Percentiles rank a stretch among this genome's conserved stretches.
Conservation (phyloP, 2,329 filamentous ascomycete genomes). For the Mollisiaceae sp. region DNA sequence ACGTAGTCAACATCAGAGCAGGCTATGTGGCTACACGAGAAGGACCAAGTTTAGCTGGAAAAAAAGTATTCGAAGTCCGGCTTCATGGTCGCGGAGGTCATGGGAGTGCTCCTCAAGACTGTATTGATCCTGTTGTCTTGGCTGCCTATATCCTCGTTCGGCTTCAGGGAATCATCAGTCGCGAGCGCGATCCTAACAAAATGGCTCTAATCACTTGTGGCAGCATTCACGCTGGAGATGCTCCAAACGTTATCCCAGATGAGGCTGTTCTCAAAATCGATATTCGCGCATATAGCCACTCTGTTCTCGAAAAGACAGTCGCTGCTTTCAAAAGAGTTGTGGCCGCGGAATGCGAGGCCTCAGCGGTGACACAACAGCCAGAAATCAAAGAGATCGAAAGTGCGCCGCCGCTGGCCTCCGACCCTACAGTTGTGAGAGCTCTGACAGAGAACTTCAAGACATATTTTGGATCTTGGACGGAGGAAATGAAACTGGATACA, state of each 20-base stretch:
- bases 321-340: slow-evolving; percentile 51
- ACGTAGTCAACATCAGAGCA: slow-evolving; percentile 51
- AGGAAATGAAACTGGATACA: slow-evolving; percentile 19
- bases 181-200: slow-evolving; percentile 48
- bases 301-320: slow-evolving; percentile 44
- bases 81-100: slow-evolving; percentile 52
- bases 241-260: slow-evolving; percentile 53
- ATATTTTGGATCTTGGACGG: slow-evolving; percentile 33
- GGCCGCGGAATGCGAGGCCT: slow-evolving; percentile 52
- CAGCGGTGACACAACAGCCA: slow-evolving; percentile 46
- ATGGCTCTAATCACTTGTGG: slow-evolving; percentile 51
- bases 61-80: slow-evolving; percentile 46
- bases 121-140: slow-evolving; percentile 53
- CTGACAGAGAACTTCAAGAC: slow-evolving; percentile 26
- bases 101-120: slow-evolving; percentile 47
- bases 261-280: slow-evolving; percentile 48
- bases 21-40: too few relatives aligned
- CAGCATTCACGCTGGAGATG: slow-evolving; percentile 48
- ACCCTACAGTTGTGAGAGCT: slow-evolving; percentile 28
- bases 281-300: slow-evolving; percentile 45
- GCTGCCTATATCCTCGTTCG: slow-evolving; percentile 49
- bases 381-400: slow-evolving; percentile 24
- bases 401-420: slow-evolving; percentile 34
- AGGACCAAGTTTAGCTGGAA: too few relatives aligned
- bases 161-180: slow-evolving; percentile 48